These are phyloP conservation scores for Trametopsis cervina DNA, from an alignment of 768 basidiomycete species.

Conservation along the genomic window DNA sequence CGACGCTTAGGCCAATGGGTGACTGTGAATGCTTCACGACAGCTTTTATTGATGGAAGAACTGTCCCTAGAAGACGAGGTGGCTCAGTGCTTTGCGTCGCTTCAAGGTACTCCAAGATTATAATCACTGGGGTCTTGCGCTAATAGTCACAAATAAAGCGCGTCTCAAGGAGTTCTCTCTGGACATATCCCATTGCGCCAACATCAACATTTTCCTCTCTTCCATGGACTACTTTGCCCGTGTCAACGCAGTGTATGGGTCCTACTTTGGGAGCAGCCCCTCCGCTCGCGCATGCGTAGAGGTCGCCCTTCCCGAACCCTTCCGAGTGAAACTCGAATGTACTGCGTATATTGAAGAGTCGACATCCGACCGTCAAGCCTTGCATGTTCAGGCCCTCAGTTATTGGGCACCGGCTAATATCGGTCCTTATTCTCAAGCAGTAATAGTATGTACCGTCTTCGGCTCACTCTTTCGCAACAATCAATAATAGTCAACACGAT, in stretches of 20 bases:
- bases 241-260: conserved; percentile 73
- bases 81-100: conserved; percentile 50
- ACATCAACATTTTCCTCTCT: conserved; percentile 78
- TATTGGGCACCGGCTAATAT: conserved; percentile 99
- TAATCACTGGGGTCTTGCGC: not conserved
- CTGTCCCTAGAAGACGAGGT: conserved; percentile 67
- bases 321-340: conserved; percentile 68
- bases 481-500: conserved; percentile 1
- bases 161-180: conserved; percentile 43
- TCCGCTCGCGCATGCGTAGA: conserved; percentile 94
- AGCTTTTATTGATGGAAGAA: conserved; percentile 7
- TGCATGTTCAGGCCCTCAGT: conserved; percentile 94
- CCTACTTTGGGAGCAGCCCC: conserved; percentile 85
- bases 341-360: conserved; percentile 53
- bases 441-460: conserved; percentile 47
- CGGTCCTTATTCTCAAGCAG: conserved; percentile 94
- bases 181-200: conserved; percentile 51
- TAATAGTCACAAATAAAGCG: conserved; percentile 31
- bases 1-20: conserved; percentile 57
- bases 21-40: conserved; percentile 42
- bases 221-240: conserved; percentile 73
- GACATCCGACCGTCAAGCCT: conserved; percentile 48
- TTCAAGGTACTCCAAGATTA: conserved; percentile 45
- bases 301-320: conserved; percentile 53
- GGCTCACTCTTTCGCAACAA: not conserved